phyloP scores from a whole-genome alignment of 306 rosid species.

The Gastrolobium bilobum region DNA sequence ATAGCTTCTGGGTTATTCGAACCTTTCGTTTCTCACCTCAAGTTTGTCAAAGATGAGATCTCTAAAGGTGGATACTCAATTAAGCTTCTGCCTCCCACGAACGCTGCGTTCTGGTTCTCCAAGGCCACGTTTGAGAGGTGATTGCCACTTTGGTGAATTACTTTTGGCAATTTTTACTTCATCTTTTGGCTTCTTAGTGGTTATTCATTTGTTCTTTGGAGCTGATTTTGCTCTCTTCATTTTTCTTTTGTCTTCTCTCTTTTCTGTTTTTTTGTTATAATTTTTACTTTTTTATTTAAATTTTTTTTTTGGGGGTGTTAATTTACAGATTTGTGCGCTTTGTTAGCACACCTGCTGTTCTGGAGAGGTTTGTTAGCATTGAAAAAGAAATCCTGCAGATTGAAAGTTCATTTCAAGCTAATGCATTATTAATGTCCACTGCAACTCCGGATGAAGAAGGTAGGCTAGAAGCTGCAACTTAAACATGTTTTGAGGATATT shows the following conservation, averaged over 20 bases:
- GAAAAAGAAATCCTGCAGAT: constrained; percentile 74
- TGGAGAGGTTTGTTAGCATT: constrained; percentile 75
- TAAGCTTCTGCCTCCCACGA: constrained; percentile 63
- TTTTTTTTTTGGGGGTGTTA: not conserved
- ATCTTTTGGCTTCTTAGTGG: constrained; percentile 1
- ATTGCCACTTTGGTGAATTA: constrained; percentile 10
- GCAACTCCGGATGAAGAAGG: constrained; percentile 55
- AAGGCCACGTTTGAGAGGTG: constrained; percentile 72
- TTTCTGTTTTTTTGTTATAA: not conserved
- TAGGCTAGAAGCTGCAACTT: constrained; percentile 41
- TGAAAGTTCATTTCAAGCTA: constrained; percentile 62
- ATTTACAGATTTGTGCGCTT: constrained; percentile 73
- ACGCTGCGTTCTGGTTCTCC: constrained; percentile 64
- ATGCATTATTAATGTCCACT: constrained; percentile 50
- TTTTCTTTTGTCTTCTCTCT: not conserved
- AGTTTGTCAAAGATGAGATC: constrained; percentile 69
- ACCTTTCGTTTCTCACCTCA: constrained; percentile 71
- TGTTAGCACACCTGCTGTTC: constrained; percentile 75
- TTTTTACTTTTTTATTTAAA: no score
- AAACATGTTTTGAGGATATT: constrained; percentile 37
- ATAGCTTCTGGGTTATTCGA: constrained; percentile 76
- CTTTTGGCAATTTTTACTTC: not conserved
- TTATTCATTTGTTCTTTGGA: constrained; percentile 34
- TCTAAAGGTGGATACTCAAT: constrained; percentile 78
- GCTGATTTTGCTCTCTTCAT: constrained; percentile 34